Base-by-base conservation (phyloP, 495 filamentous ascomycete species). In the Cercophora sp. region DNA sequence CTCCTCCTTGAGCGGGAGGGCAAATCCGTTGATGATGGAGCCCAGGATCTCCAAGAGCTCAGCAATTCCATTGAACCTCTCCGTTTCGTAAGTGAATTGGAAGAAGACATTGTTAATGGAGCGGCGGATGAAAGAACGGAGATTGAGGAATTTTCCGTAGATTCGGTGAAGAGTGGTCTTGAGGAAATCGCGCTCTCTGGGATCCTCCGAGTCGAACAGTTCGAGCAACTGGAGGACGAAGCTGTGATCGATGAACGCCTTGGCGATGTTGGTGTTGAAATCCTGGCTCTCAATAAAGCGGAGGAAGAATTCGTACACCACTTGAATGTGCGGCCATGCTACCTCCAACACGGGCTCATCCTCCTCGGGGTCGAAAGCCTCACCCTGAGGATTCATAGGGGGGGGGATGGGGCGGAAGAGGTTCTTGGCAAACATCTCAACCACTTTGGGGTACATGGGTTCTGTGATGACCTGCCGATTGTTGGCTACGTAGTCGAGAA, bases 61-160 rank as follows among this genome's bases (percentile, higher is more conserved):
- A 4, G 93, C 93, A 55, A 99, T 96, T 13, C 93, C 93, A 65
- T 99, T 99, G 74, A 97, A 97, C 44, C 93, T 81, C 69, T 99
- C 93, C 0, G 93, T 99, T 72, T 99, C 93, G 64, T 99, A 99
- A 52, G 87, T 88, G 70, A 99, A 99, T 66, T 99, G 93, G 80
- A 99, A 99, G 78, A 99, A 99, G 60, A 99, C 93, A 64, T 99
- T 97, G 78, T 99, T 97, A 76, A 99, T 99, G 32, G 94, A 97
- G 58, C 93, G 85, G 63, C 93, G 81, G 61, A 99, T 99, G 70
- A 91, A 99, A 9, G 94, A 97, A 27, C 93, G 83, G 31, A 99
- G 78, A 67, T 99, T 99, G 49, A 99, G 78, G 75, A 99, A 99
- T 73, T 99, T 99, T 57, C 93, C 93, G 61, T 99, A 99, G 63